Evolutionary conservation across 495 filamentous ascomycete species (phyloP), one percentile per base, ranked within the genome.

Genomic region (Penicillium coffeae): DNA sequence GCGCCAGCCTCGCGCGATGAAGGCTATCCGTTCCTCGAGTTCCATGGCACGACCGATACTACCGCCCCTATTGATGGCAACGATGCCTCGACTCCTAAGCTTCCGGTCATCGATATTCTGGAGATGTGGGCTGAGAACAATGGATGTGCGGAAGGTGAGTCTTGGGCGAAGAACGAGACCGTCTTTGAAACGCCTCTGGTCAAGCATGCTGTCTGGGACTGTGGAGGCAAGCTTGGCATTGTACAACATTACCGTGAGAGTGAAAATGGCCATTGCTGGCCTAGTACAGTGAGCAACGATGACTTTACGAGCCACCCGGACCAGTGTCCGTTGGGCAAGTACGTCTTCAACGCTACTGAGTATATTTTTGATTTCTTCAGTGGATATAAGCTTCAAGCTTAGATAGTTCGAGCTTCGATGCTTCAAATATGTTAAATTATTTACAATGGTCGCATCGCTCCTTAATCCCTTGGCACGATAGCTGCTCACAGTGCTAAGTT

Each of bases 231-330:
- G 15, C 51, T 55, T 45, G 71, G 67, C 3, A 65, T 60, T 48
- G 51, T 75, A 41, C 71, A 78, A 48, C 71, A 76, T 40, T 76
- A 72, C 56, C 74, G 73, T 27, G 60, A 75, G 25, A 65, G 69
- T 43, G 61, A 68, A 21, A 73, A 61, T 51, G 63, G 63, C 35
- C 73, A 78, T 46, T 70, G 64, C 36, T 78, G 75, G 75, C 71
- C 72, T 8, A 65, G 65, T 10, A 75, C 65, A 3, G 45, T 48
- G 8, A 36, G 52, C 2, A 76, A 78, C 55, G 54, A 44, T 14
- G 73, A 76, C 44, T 59, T 47, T 27, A 8, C 21, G 2, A 32
- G 32, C 5, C 25, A 43, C 25, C 12, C 38, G 14, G 20, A 33
- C 3, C 49, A 59, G 19, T 56, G 56, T 21, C 47, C 47, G 4